Evolutionary conservation across 805 yeast genomes (phyloP).

Genomic region (Hagleromyces aurorensis): DNA sequence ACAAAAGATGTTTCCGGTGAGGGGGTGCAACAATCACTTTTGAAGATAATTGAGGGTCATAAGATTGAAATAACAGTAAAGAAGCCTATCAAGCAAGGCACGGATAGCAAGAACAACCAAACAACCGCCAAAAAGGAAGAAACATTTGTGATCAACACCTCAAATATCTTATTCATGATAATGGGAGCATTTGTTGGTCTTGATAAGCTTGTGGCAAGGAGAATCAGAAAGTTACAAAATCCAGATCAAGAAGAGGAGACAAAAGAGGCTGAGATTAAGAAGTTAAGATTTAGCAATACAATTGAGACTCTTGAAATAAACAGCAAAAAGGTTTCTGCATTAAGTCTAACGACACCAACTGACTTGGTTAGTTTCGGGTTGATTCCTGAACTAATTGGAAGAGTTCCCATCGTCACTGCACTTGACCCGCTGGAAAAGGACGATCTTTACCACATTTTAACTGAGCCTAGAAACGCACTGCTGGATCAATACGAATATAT

Average conservation of each 20-base stretch:
- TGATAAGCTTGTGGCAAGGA: slow-evolving; percentile 38
- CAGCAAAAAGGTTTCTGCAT: slow-evolving; percentile 35
- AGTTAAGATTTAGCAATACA: slow-evolving; percentile 20
- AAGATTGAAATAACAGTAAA: slow-evolving; percentile 41
- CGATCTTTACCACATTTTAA: slow-evolving; percentile 42
- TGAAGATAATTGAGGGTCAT: slow-evolving; percentile 52
- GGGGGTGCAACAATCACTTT: slow-evolving; percentile 54
- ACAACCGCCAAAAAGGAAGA: slow-evolving; percentile 34
- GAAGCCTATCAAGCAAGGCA: slow-evolving; percentile 30
- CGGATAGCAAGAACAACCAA: slow-evolving; percentile 25
- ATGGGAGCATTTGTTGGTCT: slow-evolving; percentile 60
- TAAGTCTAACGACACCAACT: slow-evolving; percentile 41
- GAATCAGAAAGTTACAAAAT: slow-evolving; percentile 29
- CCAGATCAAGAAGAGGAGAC: slow-evolving; percentile 10
- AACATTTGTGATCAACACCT: slow-evolving; percentile 43
- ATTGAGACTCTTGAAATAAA: slow-evolving; percentile 33
- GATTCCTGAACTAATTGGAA: slow-evolving; percentile 53
- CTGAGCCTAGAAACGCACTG: slow-evolving; percentile 49
- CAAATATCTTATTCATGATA: slow-evolving; percentile 46
- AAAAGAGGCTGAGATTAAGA: slow-evolving; percentile 7
- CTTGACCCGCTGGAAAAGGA: slow-evolving; percentile 38
- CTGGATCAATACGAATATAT: slow-evolving; percentile 46
- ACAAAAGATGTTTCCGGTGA: slow-evolving; percentile 56
- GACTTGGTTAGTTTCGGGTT: slow-evolving; percentile 47
- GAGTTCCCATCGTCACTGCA: slow-evolving; percentile 49